phyloP scores from a whole-genome alignment of 2,329 filamentous ascomycete genomes.

The Ophiocordyceps camponoti-rufipedis region DNA sequence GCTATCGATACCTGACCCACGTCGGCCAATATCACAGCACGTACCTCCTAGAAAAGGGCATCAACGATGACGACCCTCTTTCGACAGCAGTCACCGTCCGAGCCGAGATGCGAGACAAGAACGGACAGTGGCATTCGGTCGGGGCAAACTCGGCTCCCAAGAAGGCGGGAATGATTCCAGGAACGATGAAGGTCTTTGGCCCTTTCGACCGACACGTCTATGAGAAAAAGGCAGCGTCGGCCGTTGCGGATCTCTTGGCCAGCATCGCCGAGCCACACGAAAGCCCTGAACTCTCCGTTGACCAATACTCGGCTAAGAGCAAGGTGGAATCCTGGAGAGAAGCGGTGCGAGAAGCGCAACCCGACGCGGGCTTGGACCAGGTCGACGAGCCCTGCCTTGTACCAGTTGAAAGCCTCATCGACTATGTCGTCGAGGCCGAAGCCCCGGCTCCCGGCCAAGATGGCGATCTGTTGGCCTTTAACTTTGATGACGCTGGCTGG shows the following conservation, averaged over 20 bases:
- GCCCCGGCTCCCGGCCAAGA: too few relatives aligned
- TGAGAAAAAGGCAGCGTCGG: constrained; percentile 2
- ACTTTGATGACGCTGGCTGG: too few relatives aligned
- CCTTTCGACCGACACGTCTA: constrained; percentile 6
- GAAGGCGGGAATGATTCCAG: not conserved
- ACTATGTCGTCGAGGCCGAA: too few relatives aligned
- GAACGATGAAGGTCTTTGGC: constrained; percentile 1
- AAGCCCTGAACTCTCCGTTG: not conserved
- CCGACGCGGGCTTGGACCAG: not conserved
- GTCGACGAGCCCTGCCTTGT: not conserved
- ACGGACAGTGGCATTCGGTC: constrained; percentile 2
- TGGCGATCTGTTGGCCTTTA: too few relatives aligned
- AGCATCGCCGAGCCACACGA: not conserved
- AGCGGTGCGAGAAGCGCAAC: not conserved
- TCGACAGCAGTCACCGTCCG: constrained; percentile 6
- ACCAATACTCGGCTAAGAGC: not conserved
- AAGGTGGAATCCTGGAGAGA: constrained; percentile 1
- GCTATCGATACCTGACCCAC: constrained; percentile 11
- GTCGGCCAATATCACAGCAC: constrained; percentile 9
- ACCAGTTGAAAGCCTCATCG: too few relatives aligned
- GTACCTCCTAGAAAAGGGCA: constrained; percentile 5
- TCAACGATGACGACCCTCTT: constrained; percentile 2
- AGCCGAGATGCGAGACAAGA: constrained; percentile 2
- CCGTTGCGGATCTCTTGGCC: not conserved
- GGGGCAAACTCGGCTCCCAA: constrained; percentile 2